These are phyloP conservation scores for Trametes hirsuta DNA, from an alignment of 1,284 basidiomycete species.

Conservation along the genomic window DNA sequence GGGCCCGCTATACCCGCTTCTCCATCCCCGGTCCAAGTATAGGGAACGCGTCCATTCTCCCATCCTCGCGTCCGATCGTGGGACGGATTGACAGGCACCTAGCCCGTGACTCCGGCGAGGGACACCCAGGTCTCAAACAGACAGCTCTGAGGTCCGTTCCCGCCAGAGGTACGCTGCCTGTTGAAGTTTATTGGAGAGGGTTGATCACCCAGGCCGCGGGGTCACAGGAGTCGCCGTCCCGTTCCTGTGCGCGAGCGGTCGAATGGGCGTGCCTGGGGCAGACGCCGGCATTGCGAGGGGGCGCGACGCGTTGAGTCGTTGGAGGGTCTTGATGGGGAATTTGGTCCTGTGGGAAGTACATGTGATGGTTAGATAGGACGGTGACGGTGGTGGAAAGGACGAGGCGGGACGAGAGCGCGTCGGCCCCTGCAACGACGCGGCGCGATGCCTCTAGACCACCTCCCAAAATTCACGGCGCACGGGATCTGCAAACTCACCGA, in stretches of 20 bases:
- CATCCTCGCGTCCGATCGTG: slow-evolving; percentile 1
- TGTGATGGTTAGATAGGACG: slow-evolving; percentile 2
- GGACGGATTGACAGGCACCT: neutral
- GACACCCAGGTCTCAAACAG: too few species aligned
- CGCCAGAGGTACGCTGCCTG: neutral
- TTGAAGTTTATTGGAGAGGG: slow-evolving; percentile 1
- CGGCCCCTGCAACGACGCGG: neutral
- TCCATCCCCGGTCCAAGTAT: too few species aligned
- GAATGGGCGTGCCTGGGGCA: slow-evolving; percentile 16
- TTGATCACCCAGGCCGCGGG: slow-evolving; percentile 14
- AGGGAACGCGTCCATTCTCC: too few species aligned
- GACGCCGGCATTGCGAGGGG: slow-evolving; percentile 35
- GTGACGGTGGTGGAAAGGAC: neutral
- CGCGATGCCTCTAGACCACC: slow-evolving; percentile 1
- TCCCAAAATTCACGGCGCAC: neutral
- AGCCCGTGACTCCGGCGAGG: too few species aligned
- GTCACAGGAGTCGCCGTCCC: slow-evolving; percentile 16
- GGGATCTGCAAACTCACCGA: slow-evolving; percentile 53
- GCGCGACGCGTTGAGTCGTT: slow-evolving; percentile 70
- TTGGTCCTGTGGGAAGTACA: slow-evolving; percentile 65
- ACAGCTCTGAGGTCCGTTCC: too few species aligned
- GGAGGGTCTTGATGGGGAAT: slow-evolving; percentile 88
- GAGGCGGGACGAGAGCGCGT: slow-evolving; percentile 15
- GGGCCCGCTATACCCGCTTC: neutral
- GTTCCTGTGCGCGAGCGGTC: slow-evolving; percentile 21